Percentiles rank a stretch among this genome's conserved stretches.
Evolutionary conservation across 495 filamentous ascomycete genomes (phyloP).

Genomic region (Viridothelium virens): DNA sequence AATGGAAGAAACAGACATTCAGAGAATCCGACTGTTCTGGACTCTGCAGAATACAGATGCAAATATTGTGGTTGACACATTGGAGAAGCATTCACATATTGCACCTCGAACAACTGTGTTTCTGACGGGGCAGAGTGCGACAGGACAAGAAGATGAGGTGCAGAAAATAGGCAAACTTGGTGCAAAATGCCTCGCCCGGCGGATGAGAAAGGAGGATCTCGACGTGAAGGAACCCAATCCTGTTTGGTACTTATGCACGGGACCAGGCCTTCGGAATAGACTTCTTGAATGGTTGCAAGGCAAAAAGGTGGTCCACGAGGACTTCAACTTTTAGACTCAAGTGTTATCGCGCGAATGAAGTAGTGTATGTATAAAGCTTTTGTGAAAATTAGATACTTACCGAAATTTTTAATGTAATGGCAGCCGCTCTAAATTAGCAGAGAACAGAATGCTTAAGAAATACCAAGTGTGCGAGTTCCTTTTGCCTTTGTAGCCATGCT

Average conservation of each 20-base stretch:
- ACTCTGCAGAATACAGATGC: slow-evolving; percentile 54
- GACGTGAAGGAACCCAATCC: slow-evolving; percentile 15
- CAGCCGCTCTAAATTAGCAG: not conserved
- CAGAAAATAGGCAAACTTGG: slow-evolving; percentile 34
- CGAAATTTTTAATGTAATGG: no score
- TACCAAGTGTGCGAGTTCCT: no score
- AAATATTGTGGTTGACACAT: slow-evolving; percentile 51
- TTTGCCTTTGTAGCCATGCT: no score
- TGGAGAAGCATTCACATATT: slow-evolving; percentile 48
- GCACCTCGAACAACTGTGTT: slow-evolving; percentile 49
- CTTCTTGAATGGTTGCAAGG: slow-evolving; percentile 57
- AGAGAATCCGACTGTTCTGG: slow-evolving; percentile 54
- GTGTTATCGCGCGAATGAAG: no score
- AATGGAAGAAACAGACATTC: slow-evolving; percentile 41
- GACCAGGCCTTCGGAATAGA: slow-evolving; percentile 46
- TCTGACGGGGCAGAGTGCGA: slow-evolving; percentile 43
- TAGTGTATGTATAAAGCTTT: no score
- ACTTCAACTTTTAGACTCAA: slow-evolving; percentile 54
- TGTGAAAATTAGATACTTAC: no score
- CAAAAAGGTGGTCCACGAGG: slow-evolving; percentile 57
- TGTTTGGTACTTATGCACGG: slow-evolving; percentile 54
- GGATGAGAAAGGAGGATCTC: slow-evolving; percentile 51
- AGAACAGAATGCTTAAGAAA: not conserved
- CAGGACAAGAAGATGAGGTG: slow-evolving; percentile 22
- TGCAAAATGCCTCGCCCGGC: slow-evolving; percentile 41